phyloP scores from a whole-genome alignment of 768 basidiomycete genomes.

The Panaeolus cyanescens region DNA sequence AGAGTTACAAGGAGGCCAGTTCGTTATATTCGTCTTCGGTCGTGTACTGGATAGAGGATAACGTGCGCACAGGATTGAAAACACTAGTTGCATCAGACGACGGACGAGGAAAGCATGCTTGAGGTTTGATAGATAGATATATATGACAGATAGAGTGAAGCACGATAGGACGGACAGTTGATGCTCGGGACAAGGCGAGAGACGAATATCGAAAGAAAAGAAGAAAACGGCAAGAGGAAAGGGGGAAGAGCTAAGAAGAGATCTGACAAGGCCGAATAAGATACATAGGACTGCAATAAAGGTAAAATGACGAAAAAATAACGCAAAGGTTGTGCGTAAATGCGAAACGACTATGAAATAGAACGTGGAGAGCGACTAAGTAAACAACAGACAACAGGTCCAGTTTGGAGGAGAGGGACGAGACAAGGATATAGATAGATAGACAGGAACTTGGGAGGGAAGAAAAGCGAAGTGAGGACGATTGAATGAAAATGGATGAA shows the following conservation, averaged over 20 bases:
- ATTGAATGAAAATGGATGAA: slow-evolving; percentile 15
- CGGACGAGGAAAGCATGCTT: slow-evolving; percentile 5
- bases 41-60: background rate
- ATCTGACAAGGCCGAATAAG: background rate
- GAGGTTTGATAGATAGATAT: slow-evolving; percentile 19
- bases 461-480: slow-evolving; percentile 6
- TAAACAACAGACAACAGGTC: slow-evolving; percentile 27
- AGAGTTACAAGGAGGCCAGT: background rate
- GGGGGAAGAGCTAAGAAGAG: background rate
- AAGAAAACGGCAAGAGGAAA: background rate
- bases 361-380: slow-evolving; percentile 16
- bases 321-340: slow-evolving; percentile 9
- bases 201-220: background rate
- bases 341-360: slow-evolving; percentile 3
- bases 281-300: slow-evolving; percentile 12
- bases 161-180: slow-evolving; percentile 8
- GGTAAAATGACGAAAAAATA: slow-evolving; percentile 13
- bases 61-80: background rate
- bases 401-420: slow-evolving; percentile 17
- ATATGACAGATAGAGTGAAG: slow-evolving; percentile 15
- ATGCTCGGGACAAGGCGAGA: slow-evolving; percentile 5
- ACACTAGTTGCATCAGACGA: background rate
- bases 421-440: slow-evolving; percentile 12
- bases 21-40: background rate
- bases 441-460: slow-evolving; percentile 17